These are phyloP conservation scores for Pulveroboletus ravenelii DNA, from an alignment of 768 basidiomycete genomes.

Conservation along the genomic window DNA sequence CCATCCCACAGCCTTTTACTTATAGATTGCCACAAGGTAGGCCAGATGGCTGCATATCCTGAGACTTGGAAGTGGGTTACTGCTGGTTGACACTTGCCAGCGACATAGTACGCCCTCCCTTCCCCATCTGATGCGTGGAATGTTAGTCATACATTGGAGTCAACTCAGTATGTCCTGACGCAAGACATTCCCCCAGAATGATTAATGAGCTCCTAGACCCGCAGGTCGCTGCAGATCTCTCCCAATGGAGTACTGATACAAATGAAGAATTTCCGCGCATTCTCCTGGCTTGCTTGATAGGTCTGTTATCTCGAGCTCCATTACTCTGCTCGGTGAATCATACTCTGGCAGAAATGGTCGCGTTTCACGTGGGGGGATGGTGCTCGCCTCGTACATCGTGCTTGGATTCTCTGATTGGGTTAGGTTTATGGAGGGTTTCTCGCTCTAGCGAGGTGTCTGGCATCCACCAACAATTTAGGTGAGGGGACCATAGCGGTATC, in stretches of 20 bases:
- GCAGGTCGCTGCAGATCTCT: conserved; percentile 32
- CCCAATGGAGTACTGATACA: conserved; percentile 51
- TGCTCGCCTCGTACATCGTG: conserved; percentile 50
- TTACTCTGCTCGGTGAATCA: background rate
- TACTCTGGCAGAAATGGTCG: conserved; percentile 55
- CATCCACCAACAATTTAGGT: conserved; percentile 63
- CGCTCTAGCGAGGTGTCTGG: conserved; percentile 36
- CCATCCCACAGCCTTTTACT: background rate
- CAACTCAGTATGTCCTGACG: conserved; percentile 48
- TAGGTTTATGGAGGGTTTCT: conserved; percentile 22
- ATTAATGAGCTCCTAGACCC: conserved; percentile 33
- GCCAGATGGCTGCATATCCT: conserved; percentile 56
- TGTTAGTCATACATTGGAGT: conserved; percentile 72
- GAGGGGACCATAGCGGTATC: background rate
- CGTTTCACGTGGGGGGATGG: conserved; percentile 71
- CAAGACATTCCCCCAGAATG: background rate
- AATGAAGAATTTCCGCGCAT: conserved; percentile 49
- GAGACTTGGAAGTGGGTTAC: conserved; percentile 52
- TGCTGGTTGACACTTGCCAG: conserved; percentile 72
- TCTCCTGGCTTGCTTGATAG: conserved; percentile 61
- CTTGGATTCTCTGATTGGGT: conserved; percentile 40
- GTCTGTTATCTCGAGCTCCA: conserved; percentile 30
- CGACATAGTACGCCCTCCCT: conserved; percentile 7
- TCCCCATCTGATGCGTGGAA: background rate
- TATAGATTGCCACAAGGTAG: conserved; percentile 33